Evolutionary conservation across 75 land plant species (phyloP).

Genomic region (Larix kaempferi): DNA sequence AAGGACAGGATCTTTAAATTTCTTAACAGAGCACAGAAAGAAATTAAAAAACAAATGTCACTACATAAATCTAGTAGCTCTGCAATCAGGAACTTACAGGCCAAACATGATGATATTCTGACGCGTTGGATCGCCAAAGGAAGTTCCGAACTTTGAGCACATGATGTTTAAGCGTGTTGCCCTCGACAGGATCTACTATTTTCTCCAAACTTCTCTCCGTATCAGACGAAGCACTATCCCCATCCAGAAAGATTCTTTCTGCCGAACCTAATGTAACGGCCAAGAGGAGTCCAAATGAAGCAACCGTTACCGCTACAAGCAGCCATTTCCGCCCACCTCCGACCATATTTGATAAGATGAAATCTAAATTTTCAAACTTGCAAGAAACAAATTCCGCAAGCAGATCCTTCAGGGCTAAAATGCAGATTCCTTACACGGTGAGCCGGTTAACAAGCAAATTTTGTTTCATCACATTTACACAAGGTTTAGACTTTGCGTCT

Average conservation of each 20-base stretch:
- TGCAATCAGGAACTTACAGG: slow-evolving; percentile 30
- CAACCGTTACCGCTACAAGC: not conserved
- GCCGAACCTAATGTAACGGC: slow-evolving; percentile 1
- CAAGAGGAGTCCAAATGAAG: slow-evolving; percentile 1
- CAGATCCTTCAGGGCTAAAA: no score
- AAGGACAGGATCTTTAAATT: slow-evolving; percentile 27
- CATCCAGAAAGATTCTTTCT: not conserved
- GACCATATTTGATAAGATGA: not conserved
- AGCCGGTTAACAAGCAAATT: no score
- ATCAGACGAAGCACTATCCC: not conserved
- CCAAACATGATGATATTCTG: slow-evolving; percentile 57
- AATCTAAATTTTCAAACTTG: no score
- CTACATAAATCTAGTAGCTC: not conserved
- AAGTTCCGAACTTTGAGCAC: slow-evolving; percentile 19
- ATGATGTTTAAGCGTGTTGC: not conserved
- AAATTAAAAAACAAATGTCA: not conserved
- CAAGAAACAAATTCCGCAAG: no score
- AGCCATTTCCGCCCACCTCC: slow-evolving; percentile 2
- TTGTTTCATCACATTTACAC: no score
- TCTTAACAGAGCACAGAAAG: not conserved
- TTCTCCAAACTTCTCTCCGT: not conserved
- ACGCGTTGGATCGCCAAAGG: slow-evolving; percentile 35
- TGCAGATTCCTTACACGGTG: no score
- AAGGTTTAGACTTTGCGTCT: no score
- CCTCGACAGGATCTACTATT: slow-evolving; percentile 5